These are phyloP conservation scores for Diversispora eburnea DNA, from an alignment of 192 early-diverging fungal genomes.

Conservation along the genomic window DNA sequence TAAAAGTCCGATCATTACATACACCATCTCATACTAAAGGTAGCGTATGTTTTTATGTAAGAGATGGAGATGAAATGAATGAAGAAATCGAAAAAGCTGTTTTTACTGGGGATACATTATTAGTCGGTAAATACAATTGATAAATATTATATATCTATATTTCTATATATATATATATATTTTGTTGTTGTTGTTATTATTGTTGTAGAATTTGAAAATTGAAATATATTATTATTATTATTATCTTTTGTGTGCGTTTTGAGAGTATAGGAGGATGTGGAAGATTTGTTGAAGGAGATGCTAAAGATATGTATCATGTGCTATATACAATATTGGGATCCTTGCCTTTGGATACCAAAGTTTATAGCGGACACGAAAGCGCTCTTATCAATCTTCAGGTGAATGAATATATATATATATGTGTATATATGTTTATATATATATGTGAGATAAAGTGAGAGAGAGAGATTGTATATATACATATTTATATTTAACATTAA, in stretches of 20 bases:
- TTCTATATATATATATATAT: neutral
- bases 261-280: slow-evolving; percentile 46
- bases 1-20: slow-evolving; percentile 71
- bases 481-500: no score
- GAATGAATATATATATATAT: no score
- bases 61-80: slow-evolving; percentile 49
- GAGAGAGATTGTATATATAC: no score
- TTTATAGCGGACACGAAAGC: slow-evolving; percentile 61
- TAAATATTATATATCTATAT: no score
- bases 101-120: slow-evolving; percentile 52
- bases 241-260: no score
- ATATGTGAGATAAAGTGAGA: no score
- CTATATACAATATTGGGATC: slow-evolving; percentile 50
- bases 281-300: slow-evolving; percentile 55
- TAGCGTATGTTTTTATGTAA: slow-evolving; percentile 81
- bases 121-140: slow-evolving; percentile 35
- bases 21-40: slow-evolving; percentile 91
- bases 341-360: slow-evolving; percentile 56
- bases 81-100: slow-evolving; percentile 35
- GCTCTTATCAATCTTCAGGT: slow-evolving; percentile 45
- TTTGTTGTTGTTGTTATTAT: no score
- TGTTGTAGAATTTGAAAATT: neutral
- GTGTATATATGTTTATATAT: no score
- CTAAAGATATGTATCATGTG: slow-evolving; percentile 57
- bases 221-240: neutral